Evolutionary conservation across 495 filamentous ascomycete species (phyloP), one percentile per base, ranked within the genome.

Genomic region (Xylaria telfairii): DNA sequence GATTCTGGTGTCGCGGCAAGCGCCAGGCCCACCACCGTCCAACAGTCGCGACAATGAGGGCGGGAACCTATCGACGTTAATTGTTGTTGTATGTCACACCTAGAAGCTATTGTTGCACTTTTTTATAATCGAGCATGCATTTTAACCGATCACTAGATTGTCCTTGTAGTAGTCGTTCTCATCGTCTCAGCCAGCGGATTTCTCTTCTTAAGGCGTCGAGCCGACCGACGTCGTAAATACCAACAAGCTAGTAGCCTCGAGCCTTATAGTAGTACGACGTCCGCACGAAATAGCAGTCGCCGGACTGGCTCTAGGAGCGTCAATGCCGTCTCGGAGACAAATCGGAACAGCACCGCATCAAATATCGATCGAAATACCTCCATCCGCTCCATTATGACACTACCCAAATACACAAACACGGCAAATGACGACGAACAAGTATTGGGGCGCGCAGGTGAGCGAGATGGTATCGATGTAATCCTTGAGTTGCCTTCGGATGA

Each of bases 381-480:
- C 7, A 84, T 98, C 32, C 90, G 96, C 71, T 96, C 93, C 7
- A 90, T 98, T 59, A 96, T 97, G 85, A 98, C 96, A 0, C 82
- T 99, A 6, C 96, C 96, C 0, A 85, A 91, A 5, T 99, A 99
- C 81, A 80, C 83, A 4, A 83, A 74, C 10, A 88, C 89, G 47
- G 89, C 93, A 5, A 85, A 88, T 44, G 89, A 92, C 24, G 90
- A 86, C 63, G 96, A 99, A 77, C 91, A 90, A 72, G 88, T 97
- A n/a, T 86, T 98, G 49, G 96, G 89, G 17, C 88, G 96, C 0
- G 96, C 96, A 79, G 96, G 96, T 41, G 96, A 99, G 77, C 88
- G 96, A 32, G 95, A 83, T 53, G 96, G 96, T 4, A 95, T 99
- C 73, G 96, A 99, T 74, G 87, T 92, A 42, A 95, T 99, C 4